Evolutionary conservation across 208 protist species (phyloP).

Genomic region (Endotrypanum monterogeii): DNA sequence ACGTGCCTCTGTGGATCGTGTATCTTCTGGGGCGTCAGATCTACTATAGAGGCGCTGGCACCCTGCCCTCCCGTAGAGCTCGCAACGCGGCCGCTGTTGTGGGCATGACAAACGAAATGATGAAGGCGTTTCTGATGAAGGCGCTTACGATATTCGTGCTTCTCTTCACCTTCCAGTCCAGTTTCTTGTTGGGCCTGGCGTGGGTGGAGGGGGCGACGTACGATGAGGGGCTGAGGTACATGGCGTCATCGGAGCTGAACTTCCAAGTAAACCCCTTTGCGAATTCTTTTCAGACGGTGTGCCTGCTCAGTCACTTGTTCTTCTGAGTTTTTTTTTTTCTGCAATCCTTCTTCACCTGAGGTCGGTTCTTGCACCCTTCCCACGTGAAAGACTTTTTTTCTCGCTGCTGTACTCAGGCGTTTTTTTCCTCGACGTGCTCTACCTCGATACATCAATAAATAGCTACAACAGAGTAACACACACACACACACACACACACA

Average conservation of each 20-base stretch:
- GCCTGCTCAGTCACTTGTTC: constrained; percentile 33
- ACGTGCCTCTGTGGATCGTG: constrained; percentile 32
- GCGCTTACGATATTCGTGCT: constrained; percentile 51
- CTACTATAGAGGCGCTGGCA: constrained; percentile 39
- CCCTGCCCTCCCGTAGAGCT: constrained; percentile 9
- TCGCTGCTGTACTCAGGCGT: neutral
- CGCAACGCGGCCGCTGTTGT: constrained; percentile 24
- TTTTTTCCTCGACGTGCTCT: neutral
- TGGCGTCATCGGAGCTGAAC: neutral
- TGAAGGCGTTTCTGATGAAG: constrained; percentile 49
- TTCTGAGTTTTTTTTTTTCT: constrained; percentile 11
- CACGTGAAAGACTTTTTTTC: neutral
- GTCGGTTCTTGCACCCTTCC: neutral
- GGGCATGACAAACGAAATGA: constrained; percentile 38
- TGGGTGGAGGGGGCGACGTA: constrained; percentile 23
- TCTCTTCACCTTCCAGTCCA: constrained; percentile 48
- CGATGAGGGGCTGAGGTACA: constrained; percentile 18
- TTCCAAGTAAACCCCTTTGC: neutral
- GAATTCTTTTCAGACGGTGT: constrained; percentile 21
- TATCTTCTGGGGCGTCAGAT: constrained; percentile 37
- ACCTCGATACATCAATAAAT: neutral
- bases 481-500: neutral
- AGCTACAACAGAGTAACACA: neutral
- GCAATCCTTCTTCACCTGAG: too few relatives aligned
- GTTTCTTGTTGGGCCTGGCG: constrained; percentile 55